phyloP scores from a whole-genome alignment of 495 filamentous ascomycete genomes.

The Penicillium odoratum region DNA sequence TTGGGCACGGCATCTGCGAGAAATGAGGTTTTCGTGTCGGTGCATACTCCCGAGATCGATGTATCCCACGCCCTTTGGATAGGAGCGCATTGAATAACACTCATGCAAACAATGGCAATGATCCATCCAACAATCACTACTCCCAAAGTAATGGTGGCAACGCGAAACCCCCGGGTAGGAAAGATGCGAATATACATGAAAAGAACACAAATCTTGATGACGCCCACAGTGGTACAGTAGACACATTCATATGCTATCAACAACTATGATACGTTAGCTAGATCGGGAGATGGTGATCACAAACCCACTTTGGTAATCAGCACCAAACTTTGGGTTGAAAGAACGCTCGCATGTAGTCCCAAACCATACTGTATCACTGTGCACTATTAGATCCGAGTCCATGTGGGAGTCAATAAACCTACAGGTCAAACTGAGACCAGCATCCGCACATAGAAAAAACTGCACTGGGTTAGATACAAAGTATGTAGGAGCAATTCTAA shows the following conservation, averaged over 20 bases:
- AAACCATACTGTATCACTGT: slow-evolving; percentile 20
- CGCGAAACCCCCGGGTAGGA: slow-evolving; percentile 36
- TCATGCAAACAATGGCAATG: slow-evolving; percentile 42
- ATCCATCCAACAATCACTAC: slow-evolving; percentile 39
- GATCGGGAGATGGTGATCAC: not conserved
- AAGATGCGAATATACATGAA: slow-evolving; percentile 48
- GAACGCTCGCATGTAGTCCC: slow-evolving; percentile 10
- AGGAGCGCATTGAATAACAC: slow-evolving; percentile 48
- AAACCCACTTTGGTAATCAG: slow-evolving; percentile 14
- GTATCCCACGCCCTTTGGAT: slow-evolving; percentile 42
- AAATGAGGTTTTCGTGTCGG: slow-evolving; percentile 45
- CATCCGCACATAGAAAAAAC: slow-evolving; percentile 7
- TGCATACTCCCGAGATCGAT: slow-evolving; percentile 37
- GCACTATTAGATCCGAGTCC: not conserved
- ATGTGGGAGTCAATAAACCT: not conserved
- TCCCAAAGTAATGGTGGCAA: slow-evolving; percentile 39
- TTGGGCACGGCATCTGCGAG: slow-evolving; percentile 49
- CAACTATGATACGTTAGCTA: slow-evolving; percentile 7
- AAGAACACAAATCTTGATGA: slow-evolving; percentile 38
- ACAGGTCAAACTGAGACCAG: slow-evolving; percentile 11
- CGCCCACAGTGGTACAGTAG: slow-evolving; percentile 11
- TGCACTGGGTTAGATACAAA: not conserved
- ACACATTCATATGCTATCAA: slow-evolving; percentile 15
- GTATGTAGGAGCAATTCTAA: too few relatives aligned
- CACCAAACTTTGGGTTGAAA: slow-evolving; percentile 6